A percentile compares a stretch with the other conserved stretches of the same genome.
phyloP scores from a whole-genome alignment of 2,329 filamentous ascomycete species.

The Alternaria tenuissima region DNA sequence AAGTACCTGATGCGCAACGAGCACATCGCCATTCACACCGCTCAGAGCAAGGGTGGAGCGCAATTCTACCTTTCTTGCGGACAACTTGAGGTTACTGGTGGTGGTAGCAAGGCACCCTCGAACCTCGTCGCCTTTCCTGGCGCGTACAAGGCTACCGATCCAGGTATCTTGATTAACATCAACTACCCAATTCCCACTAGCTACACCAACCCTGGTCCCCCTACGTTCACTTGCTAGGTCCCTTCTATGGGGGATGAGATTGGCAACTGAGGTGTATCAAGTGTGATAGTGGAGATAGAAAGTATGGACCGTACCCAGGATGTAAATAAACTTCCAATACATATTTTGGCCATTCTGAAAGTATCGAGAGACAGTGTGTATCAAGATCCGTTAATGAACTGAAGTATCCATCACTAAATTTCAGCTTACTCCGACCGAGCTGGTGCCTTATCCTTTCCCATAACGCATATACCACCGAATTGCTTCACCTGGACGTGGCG shows the following conservation, averaged over 20 bases:
- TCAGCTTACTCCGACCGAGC: neutral
- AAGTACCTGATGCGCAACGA: slow-evolving; percentile 58
- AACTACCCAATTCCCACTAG: slow-evolving; percentile 29
- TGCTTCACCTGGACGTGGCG: neutral
- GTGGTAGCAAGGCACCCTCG: slow-evolving; percentile 46
- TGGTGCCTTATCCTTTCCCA: neutral
- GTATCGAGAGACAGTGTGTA: neutral
- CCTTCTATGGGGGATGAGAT: neutral
- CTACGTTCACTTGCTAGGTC: slow-evolving; percentile 13
- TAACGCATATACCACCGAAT: neutral
- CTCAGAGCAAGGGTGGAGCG: slow-evolving; percentile 41
- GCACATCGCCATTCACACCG: slow-evolving; percentile 57
- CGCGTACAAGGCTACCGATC: slow-evolving; percentile 37
- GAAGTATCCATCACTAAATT: neutral
- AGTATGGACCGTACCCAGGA: neutral
- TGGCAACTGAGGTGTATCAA: neutral
- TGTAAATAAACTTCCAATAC: neutral
- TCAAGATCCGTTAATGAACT: accelerated
- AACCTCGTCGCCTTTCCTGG: slow-evolving; percentile 54
- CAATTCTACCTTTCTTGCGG: slow-evolving; percentile 59
- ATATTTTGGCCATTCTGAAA: neutral
- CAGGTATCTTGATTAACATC: slow-evolving; percentile 46
- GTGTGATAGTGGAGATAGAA: neutral
- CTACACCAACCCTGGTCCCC: slow-evolving; percentile 12
- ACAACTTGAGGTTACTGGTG: slow-evolving; percentile 53